phyloP scores from a whole-genome alignment of 2,329 filamentous ascomycete species.

The Calonectria montana region DNA sequence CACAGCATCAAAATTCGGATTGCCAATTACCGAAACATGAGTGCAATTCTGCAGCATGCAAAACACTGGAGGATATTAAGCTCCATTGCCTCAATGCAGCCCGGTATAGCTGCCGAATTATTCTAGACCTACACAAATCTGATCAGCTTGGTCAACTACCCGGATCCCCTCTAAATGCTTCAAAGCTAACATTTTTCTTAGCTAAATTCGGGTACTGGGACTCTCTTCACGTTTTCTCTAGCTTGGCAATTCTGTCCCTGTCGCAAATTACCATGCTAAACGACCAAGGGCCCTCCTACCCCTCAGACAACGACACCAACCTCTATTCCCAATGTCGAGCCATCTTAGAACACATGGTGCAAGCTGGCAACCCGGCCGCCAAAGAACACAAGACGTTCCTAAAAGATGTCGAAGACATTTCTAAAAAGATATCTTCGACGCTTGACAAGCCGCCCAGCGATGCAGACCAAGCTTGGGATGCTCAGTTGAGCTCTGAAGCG shows the following conservation, averaged over 20 bases:
- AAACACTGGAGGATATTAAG: constrained; percentile 4
- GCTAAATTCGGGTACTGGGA: constrained; percentile 24
- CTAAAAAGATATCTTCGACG: constrained; percentile 9
- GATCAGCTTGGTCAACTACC: constrained; percentile 18
- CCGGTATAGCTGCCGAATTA: constrained; percentile 11
- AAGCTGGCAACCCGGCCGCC: constrained; percentile 12
- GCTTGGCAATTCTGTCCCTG: constrained; percentile 14
- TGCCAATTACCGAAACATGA: not conserved
- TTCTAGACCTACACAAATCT: constrained; percentile 2
- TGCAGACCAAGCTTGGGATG: not conserved
- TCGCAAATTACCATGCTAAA: constrained; percentile 15
- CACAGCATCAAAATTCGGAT: not conserved
- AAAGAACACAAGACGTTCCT: constrained; percentile 20
- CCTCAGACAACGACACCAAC: not conserved
- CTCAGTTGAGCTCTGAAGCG: constrained; percentile 2
- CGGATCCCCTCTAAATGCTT: not conserved
- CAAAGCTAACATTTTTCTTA: not conserved
- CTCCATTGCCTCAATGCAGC: constrained; percentile 18
- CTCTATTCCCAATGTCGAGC: constrained; percentile 15
- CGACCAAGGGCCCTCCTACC: not conserved
- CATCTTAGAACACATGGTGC: constrained; percentile 21
- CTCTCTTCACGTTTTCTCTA: constrained; percentile 21
- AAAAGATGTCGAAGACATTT: constrained; percentile 16
- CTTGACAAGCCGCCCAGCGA: not conserved
- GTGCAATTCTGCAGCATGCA: not conserved